Evolutionary conservation across 768 basidiomycete species (phyloP).

Genomic region (Boletus vinaceobasis): DNA sequence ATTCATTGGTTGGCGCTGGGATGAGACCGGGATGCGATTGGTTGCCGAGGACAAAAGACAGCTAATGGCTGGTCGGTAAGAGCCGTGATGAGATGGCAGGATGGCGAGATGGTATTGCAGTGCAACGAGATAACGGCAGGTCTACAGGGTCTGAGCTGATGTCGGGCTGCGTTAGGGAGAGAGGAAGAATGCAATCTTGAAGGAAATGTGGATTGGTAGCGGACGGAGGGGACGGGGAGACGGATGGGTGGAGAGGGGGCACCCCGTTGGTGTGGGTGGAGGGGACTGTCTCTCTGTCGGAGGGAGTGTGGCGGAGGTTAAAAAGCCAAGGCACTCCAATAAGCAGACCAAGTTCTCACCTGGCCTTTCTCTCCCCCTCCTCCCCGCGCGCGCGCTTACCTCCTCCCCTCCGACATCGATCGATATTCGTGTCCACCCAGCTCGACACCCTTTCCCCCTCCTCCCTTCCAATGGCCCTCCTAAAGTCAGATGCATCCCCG

Average conservation of each 20-base stretch:
- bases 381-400: conserved; percentile 18
- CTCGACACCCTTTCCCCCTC: not conserved
- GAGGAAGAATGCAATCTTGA: no score
- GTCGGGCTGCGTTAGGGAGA: not conserved
- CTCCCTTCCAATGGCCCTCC: conserved; percentile 24
- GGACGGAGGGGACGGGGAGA: not conserved
- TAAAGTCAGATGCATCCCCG: conserved; percentile 19
- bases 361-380: conserved; percentile 11
- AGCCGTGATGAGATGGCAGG: conserved; percentile 3
- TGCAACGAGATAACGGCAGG: not conserved
- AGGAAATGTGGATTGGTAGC: not conserved
- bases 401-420: conserved; percentile 2
- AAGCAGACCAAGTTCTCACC: conserved; percentile 27
- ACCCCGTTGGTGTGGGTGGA: not conserved
- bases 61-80: not conserved
- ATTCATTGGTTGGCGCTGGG: not conserved
- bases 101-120: not conserved
- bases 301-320: conserved; percentile 28
- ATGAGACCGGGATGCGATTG: not conserved
- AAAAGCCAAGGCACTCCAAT: conserved; percentile 26
- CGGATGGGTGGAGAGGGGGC: not conserved
- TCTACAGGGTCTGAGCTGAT: not conserved
- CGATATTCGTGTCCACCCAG: not conserved
- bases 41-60: not conserved
- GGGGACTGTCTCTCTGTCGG: not conserved